phyloP scores from a whole-genome alignment of 2,329 filamentous ascomycete species.

The Aspergillus sp. region DNA sequence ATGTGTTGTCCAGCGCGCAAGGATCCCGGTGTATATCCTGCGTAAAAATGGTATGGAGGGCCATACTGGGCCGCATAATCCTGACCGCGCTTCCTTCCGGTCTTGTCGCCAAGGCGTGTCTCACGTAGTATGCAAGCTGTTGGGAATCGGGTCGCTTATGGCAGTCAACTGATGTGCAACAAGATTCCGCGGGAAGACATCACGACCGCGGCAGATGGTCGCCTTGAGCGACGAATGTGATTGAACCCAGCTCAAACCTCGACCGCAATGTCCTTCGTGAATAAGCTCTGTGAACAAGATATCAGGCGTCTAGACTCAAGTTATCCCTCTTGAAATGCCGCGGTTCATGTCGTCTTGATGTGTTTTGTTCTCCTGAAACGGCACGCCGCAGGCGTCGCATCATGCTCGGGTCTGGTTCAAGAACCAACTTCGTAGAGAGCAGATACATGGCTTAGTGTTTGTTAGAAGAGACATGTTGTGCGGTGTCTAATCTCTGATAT shows the following conservation, averaged over 20 bases:
- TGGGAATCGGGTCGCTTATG: background rate
- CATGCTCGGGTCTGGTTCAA: background rate
- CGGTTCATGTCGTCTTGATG: background rate
- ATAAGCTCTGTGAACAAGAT: background rate
- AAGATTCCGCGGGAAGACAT: background rate
- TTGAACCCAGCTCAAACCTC: background rate
- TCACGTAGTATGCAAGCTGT: background rate
- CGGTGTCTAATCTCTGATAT: too few species aligned
- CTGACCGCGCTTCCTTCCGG: background rate
- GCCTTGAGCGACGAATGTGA: background rate
- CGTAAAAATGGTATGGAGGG: background rate
- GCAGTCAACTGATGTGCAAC: background rate
- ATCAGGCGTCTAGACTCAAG: background rate
- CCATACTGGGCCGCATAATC: background rate
- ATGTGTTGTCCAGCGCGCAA: background rate
- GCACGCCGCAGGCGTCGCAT: background rate
- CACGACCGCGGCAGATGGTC: background rate
- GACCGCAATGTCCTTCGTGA: background rate
- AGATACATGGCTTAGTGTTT: too few species aligned
- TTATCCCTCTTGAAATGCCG: background rate
- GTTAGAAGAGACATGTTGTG: too few species aligned
- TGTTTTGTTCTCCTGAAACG: background rate
- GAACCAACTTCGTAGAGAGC: background rate
- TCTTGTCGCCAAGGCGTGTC: background rate
- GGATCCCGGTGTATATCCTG: background rate